phyloP scores from a whole-genome alignment of 495 filamentous ascomycete species.

The Letharia columbiana region DNA sequence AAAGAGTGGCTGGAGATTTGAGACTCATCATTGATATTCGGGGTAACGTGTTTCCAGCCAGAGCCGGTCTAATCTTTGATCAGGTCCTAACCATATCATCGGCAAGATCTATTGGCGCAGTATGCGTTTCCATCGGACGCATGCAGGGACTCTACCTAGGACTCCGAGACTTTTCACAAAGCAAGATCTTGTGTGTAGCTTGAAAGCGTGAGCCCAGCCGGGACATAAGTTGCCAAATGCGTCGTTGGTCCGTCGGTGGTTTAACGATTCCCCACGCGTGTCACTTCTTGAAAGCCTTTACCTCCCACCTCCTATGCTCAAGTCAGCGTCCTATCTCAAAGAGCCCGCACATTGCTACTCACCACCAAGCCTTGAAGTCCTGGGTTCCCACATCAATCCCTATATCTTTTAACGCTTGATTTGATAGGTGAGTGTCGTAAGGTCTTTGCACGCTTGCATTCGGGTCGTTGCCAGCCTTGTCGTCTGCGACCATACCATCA shows the following conservation, averaged over 20 bases:
- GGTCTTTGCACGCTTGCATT: constrained; percentile 68
- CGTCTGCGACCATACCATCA: constrained; percentile 60
- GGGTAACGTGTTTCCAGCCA: not conserved
- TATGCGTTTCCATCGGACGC: not conserved
- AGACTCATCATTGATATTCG: not conserved
- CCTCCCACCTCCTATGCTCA: constrained; percentile 34
- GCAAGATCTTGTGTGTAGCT: not conserved
- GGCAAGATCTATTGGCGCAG: not conserved
- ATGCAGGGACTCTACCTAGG: not conserved
- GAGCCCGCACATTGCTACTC: constrained; percentile 28
- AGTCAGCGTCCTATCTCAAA: constrained; percentile 14
- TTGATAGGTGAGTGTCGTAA: constrained; percentile 85
- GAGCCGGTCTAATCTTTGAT: not conserved
- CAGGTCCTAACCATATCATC: not conserved
- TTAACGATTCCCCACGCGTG: not conserved
- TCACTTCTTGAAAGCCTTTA: constrained; percentile 36
- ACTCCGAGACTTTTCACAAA: not conserved
- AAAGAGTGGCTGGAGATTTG: not conserved
- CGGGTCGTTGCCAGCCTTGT: constrained; percentile 68
- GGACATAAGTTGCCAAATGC: not conserved
- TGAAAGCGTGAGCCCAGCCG: not conserved
- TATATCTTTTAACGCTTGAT: constrained; percentile 60
- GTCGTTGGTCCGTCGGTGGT: not conserved
- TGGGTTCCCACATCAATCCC: constrained; percentile 68
- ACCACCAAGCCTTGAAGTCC: constrained; percentile 83